Conservation (phyloP, 1,284 basidiomycete genomes). For the Ceratobasidium sp. region DNA sequence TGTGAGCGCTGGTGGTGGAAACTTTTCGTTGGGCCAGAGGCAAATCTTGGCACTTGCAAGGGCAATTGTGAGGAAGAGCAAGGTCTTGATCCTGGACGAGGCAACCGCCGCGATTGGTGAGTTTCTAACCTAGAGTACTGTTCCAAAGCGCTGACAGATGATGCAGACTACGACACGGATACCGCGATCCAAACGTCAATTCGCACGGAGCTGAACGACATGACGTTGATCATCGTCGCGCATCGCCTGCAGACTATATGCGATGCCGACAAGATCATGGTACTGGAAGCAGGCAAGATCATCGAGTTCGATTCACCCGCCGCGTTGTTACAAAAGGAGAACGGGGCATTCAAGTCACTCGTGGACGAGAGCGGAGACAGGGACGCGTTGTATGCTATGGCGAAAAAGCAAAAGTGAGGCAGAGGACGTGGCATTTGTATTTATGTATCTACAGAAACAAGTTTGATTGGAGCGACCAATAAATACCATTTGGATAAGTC, state of each 20-base stretch:
- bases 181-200: slow-evolving; percentile 67
- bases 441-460: too few relatives aligned
- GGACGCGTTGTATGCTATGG: slow-evolving; percentile 53
- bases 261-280: slow-evolving; percentile 64
- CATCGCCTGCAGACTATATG: slow-evolving; percentile 77
- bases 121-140: background rate
- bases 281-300: slow-evolving; percentile 47
- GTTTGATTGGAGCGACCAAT: too few relatives aligned
- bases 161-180: slow-evolving; percentile 53
- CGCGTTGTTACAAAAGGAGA: slow-evolving; percentile 54
- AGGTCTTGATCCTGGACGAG: slow-evolving; percentile 54
- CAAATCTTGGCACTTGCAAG: slow-evolving; percentile 63
- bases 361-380: slow-evolving; percentile 58
- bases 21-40: slow-evolving; percentile 49
- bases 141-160: background rate
- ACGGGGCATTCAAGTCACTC: slow-evolving; percentile 54
- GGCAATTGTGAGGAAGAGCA: slow-evolving; percentile 61
- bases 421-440: too few relatives aligned
- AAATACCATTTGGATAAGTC: too few relatives aligned
- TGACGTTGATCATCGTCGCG: slow-evolving; percentile 72
- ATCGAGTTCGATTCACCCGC: slow-evolving; percentile 57
- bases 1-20: slow-evolving; percentile 56
- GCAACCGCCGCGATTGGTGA: slow-evolving; percentile 52
- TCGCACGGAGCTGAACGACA: slow-evolving; percentile 64
- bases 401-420: slow-evolving; percentile 28